Evolutionary conservation across 2,329 filamentous ascomycete species (phyloP).

Genomic region (Monosporascus sp.): DNA sequence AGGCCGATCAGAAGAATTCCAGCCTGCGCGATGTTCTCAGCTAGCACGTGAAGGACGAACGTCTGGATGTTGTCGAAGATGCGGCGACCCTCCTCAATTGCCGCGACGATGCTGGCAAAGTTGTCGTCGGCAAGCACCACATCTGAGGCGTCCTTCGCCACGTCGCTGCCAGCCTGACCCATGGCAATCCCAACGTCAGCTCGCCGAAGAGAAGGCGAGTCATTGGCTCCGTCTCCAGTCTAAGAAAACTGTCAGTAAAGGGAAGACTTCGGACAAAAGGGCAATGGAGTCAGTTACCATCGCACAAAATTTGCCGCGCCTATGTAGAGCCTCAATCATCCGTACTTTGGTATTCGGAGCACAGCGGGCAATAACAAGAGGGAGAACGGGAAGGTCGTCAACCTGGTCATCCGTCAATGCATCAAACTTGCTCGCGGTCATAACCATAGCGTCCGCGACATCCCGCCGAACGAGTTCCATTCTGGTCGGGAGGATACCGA

Average conservation of each 20-base stretch:
- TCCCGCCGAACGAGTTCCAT: slow-evolving; percentile 53
- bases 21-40: slow-evolving; percentile 68
- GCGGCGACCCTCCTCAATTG: slow-evolving; percentile 65
- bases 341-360: slow-evolving; percentile 66
- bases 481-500: slow-evolving; percentile 54
- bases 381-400: slow-evolving; percentile 58
- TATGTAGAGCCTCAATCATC: slow-evolving; percentile 69
- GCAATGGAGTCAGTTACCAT: slow-evolving; percentile 41
- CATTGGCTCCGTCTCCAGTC: slow-evolving; percentile 71
- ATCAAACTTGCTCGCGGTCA: slow-evolving; percentile 61
- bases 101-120: slow-evolving; percentile 66
- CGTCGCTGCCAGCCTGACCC: slow-evolving; percentile 54
- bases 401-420: slow-evolving; percentile 58
- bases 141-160: slow-evolving; percentile 60
- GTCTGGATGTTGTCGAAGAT: slow-evolving; percentile 76
- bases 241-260: background rate
- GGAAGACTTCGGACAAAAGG: too few species aligned
- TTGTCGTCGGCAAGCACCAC: slow-evolving; percentile 70
- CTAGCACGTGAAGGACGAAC: slow-evolving; percentile 64
- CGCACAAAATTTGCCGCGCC: slow-evolving; percentile 59
- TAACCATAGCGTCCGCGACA: slow-evolving; percentile 54
- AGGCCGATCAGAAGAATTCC: slow-evolving; percentile 65
- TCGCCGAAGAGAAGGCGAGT: slow-evolving; percentile 63
- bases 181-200: slow-evolving; percentile 70
- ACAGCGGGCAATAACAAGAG: slow-evolving; percentile 64